These are phyloP conservation scores for Suhomyces atakaporum DNA, from an alignment of 1,139 yeast species.

Conservation along the genomic window DNA sequence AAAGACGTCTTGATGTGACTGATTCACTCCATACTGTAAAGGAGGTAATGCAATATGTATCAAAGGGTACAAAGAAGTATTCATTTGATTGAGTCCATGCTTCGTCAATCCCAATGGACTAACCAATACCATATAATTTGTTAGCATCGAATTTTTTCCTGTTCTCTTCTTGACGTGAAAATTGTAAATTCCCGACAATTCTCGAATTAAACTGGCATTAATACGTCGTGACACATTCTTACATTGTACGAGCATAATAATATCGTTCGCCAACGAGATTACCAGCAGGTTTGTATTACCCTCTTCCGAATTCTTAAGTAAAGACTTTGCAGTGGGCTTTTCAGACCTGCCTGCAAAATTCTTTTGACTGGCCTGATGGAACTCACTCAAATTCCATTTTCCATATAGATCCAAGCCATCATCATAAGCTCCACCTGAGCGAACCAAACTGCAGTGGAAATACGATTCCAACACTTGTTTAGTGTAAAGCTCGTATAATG, in stretches of 20 bases:
- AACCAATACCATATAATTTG: constrained; percentile 43
- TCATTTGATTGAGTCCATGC: constrained; percentile 59
- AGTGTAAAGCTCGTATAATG: constrained; percentile 64
- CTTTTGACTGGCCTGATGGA: constrained; percentile 19
- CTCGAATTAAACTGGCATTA: constrained; percentile 56
- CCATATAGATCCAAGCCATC: constrained; percentile 73
- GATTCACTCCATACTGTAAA: constrained; percentile 4
- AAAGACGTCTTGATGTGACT: constrained; percentile 16
- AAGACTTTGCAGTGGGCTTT: constrained; percentile 10
- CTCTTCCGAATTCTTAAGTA: constrained; percentile 12
- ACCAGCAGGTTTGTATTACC: constrained; percentile 2
- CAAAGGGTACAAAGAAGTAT: constrained; percentile 56
- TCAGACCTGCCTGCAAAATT: constrained; percentile 1
- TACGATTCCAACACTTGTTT: constrained; percentile 46
- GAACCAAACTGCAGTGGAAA: constrained; percentile 41
- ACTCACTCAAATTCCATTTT: constrained; percentile 51
- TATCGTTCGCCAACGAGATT: constrained; percentile 29
- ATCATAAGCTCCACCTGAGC: constrained; percentile 70
- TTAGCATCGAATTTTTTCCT: constrained; percentile 19
- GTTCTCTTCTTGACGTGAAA: constrained; percentile 37
- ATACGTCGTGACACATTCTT: constrained; percentile 51
- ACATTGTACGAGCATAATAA: constrained; percentile 57
- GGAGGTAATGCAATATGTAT: constrained; percentile 31
- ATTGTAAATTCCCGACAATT: constrained; percentile 56
- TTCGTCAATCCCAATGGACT: constrained; percentile 63